phyloP scores from a whole-genome alignment of 2,329 filamentous ascomycete species.

The Aspergillus sp. region DNA sequence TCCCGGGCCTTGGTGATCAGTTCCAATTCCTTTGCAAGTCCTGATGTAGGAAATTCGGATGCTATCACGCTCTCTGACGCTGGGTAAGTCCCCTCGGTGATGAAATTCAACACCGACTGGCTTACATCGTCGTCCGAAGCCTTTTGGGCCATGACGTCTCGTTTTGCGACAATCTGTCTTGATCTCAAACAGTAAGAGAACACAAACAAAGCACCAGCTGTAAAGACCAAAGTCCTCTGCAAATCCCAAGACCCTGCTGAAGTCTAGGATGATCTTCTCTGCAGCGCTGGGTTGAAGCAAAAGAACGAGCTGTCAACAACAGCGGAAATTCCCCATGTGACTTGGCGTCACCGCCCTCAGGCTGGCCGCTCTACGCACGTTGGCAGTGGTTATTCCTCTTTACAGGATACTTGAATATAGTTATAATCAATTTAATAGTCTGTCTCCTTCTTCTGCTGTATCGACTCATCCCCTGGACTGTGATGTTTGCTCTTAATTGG shows the following conservation, averaged over 20 bases:
- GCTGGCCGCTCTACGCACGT: too few species aligned
- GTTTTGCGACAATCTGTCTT: not conserved
- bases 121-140: constrained; percentile 43
- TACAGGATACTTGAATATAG: too few species aligned
- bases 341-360: too few species aligned
- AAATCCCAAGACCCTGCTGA: too few species aligned
- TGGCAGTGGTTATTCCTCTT: too few species aligned
- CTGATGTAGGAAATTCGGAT: constrained; percentile 45
- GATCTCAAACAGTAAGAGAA: too few species aligned
- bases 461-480: not conserved
- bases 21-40: constrained; percentile 47
- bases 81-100: constrained; percentile 53
- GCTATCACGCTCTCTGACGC: constrained; percentile 53
- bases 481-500: not conserved
- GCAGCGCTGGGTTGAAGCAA: too few species aligned
- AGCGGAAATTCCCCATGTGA: too few species aligned
- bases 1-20: constrained; percentile 49
- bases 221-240: too few species aligned
- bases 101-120: constrained; percentile 61
- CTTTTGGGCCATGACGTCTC: constrained; percentile 30
- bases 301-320: too few species aligned
- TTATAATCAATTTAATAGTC: not conserved
- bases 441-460: not conserved
- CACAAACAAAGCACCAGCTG: too few species aligned
- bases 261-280: too few species aligned